Evolutionary conservation across 805 yeast species (phyloP), one percentile per base, ranked within the genome.

Genomic region (Candida adriatica): DNA sequence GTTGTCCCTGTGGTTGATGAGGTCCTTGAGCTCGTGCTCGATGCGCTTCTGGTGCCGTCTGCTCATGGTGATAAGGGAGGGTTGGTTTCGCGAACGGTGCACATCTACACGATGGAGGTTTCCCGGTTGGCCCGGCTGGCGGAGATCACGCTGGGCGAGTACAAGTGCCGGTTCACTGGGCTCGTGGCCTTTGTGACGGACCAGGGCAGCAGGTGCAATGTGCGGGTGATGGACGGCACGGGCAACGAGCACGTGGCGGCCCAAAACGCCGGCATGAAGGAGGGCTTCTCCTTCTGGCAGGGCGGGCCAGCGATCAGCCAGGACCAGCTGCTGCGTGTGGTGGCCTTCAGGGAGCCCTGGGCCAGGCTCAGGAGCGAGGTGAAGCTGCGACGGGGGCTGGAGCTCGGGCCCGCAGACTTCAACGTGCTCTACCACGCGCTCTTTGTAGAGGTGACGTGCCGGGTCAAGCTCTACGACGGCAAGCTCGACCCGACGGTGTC

Each of bases 1-100:
- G 51, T 83, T 84, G 13, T 57, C 73, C 9, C 71, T 61, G 26
- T 62, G 50, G 48, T 79, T 80, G 42, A 82, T 65, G 36, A 82
- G 54, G 23, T 71, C 76, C 32, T 75, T 68, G 43, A 84, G 61
- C 43, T 68, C 71, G 27, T 59, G 59, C 47, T 73, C 79, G 8
- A 58, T 42, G 14, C 64, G 54, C 37, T 65, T 59, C 39, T 68
- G 71, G 27, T 56, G 56, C 30, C 61, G 61, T 34, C 59, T 61
- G 24, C 61, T 58, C 58, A 58, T 56, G 5, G 5, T 22, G 13
- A 15, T 9, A 13, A 13, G 26, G 26, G 13, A 13, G 13, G 13
- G 26, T 8, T 23, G 26, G 13, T 23, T 14, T 23, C 8, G 26
- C 13, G 13, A 23, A 13, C 13, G 26, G 26, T 8, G 26, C 13